Evolutionary conservation across 2,329 filamentous ascomycete species (phyloP), one percentile per base, ranked within the genome.

Genomic region (Mycosphaerella arachidis): DNA sequence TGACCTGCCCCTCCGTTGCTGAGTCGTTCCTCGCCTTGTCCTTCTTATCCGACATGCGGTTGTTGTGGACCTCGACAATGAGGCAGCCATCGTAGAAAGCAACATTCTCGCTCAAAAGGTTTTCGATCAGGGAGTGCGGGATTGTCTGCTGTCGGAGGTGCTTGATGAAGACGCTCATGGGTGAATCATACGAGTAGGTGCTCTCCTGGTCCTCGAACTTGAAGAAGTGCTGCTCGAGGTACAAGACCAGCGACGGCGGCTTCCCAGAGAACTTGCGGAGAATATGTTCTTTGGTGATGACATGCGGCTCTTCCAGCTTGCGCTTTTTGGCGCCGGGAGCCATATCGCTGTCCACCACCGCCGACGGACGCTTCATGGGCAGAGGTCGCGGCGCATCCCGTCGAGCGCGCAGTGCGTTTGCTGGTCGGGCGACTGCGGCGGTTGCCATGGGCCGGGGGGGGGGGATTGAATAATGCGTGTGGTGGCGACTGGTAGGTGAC

Each of bases 171-270:
- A 90, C 76, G 68, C 84, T 86, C 92, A 97, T 97, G 27, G 94
- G 92, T 20, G 92, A 96, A 69, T 91, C 90, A 75, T 97, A 97
- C 5, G 85, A 83, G 69, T 96, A 97, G 72, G 90, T 93, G 70
- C 92, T 90, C 74, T 96, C 92, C 75, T 97, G 93, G 69, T 92
- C 86, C 68, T 97, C 93, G 76, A 99, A 96, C 59, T 89, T 86
- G 72, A 96, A 97, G 75, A 96, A 88, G 4, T 84, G 91, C 9
- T 86, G 82, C 72, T 97, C 87, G 33, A 99, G 80, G 73, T 97
- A 92, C 27, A 99, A 80, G 54, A 93, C 86, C 27, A 99, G 80
- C 4, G 93, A 97, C 0, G 94, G 92, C 8, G 87, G 85, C 54
- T 82, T 82, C 70, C 83, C 85, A 45, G 79, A 81, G 75, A 88